phyloP scores from a whole-genome alignment of 2,329 filamentous ascomycete species.

The Cercospora citrullina region DNA sequence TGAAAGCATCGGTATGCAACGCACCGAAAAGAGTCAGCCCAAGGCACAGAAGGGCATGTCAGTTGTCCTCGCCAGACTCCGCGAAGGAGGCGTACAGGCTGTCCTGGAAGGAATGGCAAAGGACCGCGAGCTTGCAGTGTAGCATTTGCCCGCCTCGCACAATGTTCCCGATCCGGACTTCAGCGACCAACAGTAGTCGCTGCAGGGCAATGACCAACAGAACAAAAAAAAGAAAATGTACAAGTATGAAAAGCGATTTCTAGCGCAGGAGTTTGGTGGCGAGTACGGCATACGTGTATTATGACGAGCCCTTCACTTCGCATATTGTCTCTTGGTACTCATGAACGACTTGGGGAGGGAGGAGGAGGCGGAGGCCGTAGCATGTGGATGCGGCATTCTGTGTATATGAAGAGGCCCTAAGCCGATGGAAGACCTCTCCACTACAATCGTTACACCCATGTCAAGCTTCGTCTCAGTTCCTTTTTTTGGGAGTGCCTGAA shows the following conservation, averaged over 20 bases:
- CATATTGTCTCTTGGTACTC: background rate
- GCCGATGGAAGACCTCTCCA: conserved; percentile 29
- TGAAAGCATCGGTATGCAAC: conserved; percentile 73
- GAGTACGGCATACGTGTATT: conserved; percentile 4
- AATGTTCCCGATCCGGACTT: background rate
- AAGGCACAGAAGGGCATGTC: conserved; percentile 84
- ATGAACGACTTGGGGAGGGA: conserved; percentile 1
- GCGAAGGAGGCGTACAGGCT: conserved; percentile 64
- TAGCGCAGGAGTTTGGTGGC: conserved; percentile 19
- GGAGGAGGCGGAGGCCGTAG: background rate
- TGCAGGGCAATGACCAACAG: background rate
- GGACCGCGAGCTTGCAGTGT: conserved; percentile 46
- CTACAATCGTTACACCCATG: conserved; percentile 16
- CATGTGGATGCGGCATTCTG: background rate
- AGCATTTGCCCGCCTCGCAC: background rate
- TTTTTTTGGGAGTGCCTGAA: background rate
- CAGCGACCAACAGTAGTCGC: background rate
- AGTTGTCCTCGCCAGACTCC: conserved; percentile 71
- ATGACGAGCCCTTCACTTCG: conserved; percentile 12
- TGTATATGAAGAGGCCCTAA: conserved; percentile 21
- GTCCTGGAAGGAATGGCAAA: conserved; percentile 70
- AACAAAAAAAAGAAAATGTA: conserved; percentile 12
- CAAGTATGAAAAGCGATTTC: conserved; percentile 7
- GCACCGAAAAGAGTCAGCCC: conserved; percentile 73
- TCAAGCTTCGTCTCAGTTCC: background rate